Conservation (phyloP, 108 stramenopile species). For the Cyclotella choctawhatcheeana region DNA sequence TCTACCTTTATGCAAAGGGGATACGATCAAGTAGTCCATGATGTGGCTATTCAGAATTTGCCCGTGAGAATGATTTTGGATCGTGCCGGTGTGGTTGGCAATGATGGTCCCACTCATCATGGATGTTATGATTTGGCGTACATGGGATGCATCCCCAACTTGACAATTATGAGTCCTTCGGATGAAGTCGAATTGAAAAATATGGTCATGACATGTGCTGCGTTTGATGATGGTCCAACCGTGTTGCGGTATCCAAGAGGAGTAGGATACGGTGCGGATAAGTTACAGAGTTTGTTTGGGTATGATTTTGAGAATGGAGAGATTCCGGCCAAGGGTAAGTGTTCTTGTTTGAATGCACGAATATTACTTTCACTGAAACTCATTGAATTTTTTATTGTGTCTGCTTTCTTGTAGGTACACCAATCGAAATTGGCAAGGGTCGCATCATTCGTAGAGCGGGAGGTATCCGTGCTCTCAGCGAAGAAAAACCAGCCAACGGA, state of each 20-base stretch:
- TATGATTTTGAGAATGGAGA: constrained; percentile 85
- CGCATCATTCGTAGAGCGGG: constrained; percentile 86
- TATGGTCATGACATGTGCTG: constrained; percentile 93
- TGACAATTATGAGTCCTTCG: constrained; percentile 95
- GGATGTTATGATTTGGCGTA: constrained; percentile 94
- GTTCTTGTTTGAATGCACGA: not conserved
- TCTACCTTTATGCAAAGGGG: constrained; percentile 98
- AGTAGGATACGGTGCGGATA: constrained; percentile 93
- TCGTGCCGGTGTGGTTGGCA: constrained; percentile 95
- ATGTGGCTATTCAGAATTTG: constrained; percentile 96
- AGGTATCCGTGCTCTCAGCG: constrained; percentile 66
- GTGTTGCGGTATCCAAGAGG: constrained; percentile 94
- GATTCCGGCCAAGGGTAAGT: constrained; percentile 79
- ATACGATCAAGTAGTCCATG: constrained; percentile 97
- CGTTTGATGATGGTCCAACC: constrained; percentile 87
- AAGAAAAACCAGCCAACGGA: constrained; percentile 47
- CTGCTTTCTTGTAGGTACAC: constrained; percentile 49
- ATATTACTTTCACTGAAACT: not conserved
- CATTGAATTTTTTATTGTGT: constrained; percentile 7
- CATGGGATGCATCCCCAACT: constrained; percentile 92
- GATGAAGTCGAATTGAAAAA: constrained; percentile 95
- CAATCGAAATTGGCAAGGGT: constrained; percentile 93
- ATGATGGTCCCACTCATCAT: constrained; percentile 98
- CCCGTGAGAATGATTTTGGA: constrained; percentile 96
- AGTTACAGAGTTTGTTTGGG: constrained; percentile 81